Conservation (phyloP, 2,329 filamentous ascomycete species). For the Cordyceps militaris region DNA sequence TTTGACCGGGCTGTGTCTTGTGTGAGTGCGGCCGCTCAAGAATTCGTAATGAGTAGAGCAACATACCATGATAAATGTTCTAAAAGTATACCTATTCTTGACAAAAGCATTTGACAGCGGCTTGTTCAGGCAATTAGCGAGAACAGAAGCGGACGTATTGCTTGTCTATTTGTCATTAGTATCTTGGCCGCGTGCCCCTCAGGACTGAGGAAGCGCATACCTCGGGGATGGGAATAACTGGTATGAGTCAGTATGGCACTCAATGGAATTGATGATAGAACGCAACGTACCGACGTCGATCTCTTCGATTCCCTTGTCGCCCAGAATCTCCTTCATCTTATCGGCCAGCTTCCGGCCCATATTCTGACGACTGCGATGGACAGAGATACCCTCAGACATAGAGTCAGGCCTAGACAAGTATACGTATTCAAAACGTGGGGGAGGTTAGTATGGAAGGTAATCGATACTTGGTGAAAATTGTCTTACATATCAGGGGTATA, state of each 20-base stretch:
- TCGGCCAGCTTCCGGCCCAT: constrained; percentile 81
- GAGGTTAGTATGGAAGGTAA: background rate
- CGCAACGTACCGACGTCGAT: constrained; percentile 56
- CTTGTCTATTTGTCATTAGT: constrained; percentile 50
- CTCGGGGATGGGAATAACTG: constrained; percentile 65
- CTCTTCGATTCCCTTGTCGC: constrained; percentile 60
- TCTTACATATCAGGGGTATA: constrained; percentile 62
- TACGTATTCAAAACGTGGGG: constrained; percentile 62
- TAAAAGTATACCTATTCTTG: constrained; percentile 60
- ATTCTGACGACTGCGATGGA: constrained; percentile 74
- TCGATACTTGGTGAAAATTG: background rate
- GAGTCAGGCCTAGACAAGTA: constrained; percentile 82
- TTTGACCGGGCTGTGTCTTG: constrained; percentile 52
- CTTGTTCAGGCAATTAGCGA: constrained; percentile 64
- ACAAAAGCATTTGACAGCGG: constrained; percentile 74
- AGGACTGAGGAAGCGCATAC: constrained; percentile 14
- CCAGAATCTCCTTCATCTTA: constrained; percentile 60
- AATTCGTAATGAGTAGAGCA: background rate
- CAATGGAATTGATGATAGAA: background rate
- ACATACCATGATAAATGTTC: constrained; percentile 57
- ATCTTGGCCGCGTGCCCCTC: background rate
- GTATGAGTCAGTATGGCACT: constrained; percentile 11
- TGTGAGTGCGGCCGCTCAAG: background rate
- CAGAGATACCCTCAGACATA: constrained; percentile 79
- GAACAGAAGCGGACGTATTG: constrained; percentile 68